Conservation (phyloP, 495 filamentous ascomycete genomes). For the Talaromyces ruber region DNA sequence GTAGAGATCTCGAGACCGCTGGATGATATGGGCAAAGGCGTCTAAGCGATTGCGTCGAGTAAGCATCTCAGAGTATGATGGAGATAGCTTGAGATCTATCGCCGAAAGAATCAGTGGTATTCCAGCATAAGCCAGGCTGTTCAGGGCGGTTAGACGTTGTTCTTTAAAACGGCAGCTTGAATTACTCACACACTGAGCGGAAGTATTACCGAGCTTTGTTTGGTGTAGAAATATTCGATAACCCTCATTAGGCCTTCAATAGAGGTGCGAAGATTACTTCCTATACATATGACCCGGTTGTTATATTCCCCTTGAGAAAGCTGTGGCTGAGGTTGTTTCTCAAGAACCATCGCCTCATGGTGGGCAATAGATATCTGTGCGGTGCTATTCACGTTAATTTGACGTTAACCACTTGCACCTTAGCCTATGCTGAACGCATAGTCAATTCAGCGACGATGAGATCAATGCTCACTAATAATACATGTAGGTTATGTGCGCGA, state of each 20-base stretch:
- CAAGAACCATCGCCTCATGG: conserved; percentile 16
- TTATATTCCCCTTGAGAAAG: conserved; percentile 9
- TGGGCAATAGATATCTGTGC: conserved; percentile 22
- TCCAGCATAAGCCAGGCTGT: conserved; percentile 21
- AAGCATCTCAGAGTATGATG: conserved; percentile 12
- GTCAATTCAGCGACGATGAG: background rate
- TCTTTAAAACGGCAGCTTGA: background rate
- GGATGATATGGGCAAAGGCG: conserved; percentile 20
- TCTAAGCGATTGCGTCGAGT: conserved; percentile 16
- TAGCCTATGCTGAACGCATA: background rate
- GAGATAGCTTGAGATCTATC: conserved; percentile 26
- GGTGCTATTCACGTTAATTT: conserved; percentile 8
- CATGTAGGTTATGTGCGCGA: conserved; percentile 40
- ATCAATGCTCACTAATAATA: conserved; percentile 35
- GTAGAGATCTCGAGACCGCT: conserved; percentile 20
- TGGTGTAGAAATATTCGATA: conserved; percentile 24
- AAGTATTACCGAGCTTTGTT: conserved; percentile 15
- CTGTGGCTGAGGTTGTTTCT: conserved; percentile 9
- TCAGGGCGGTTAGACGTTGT: background rate
- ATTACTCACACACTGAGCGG: conserved; percentile 24
- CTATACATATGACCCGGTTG: conserved; percentile 9
- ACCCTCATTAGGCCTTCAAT: conserved; percentile 15
- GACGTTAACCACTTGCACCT: too few species aligned
- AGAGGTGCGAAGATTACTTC: conserved; percentile 13
- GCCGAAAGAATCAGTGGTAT: conserved; percentile 28